Conservation (phyloP, 257 asterid genomes). For the Rauvolfia tetraphylla region DNA sequence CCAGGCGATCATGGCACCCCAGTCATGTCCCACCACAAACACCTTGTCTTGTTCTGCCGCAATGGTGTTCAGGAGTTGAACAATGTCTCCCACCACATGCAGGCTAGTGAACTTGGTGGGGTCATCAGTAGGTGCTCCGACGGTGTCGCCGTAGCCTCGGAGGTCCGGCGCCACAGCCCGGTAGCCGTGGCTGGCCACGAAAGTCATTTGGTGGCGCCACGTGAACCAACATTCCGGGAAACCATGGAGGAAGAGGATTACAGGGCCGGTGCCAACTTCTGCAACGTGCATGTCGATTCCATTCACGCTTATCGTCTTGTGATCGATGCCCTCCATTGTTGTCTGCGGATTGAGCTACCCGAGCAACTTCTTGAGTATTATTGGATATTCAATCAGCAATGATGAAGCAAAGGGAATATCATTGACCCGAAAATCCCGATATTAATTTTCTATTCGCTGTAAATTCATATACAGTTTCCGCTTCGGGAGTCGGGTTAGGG, state of each 20-base stretch:
- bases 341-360: background rate
- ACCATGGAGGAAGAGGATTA: constrained; percentile 75
- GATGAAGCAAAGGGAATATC: background rate
- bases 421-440: background rate
- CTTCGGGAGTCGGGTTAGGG: no score
- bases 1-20: constrained; percentile 85
- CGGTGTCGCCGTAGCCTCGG: constrained; percentile 73
- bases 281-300: constrained; percentile 66
- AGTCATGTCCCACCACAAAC: constrained; percentile 78
- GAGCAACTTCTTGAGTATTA: background rate
- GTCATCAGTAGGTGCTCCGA: constrained; percentile 42
- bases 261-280: constrained; percentile 62
- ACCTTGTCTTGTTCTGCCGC: constrained; percentile 47
- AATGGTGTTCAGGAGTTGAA: constrained; percentile 39
- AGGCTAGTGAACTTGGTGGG: constrained; percentile 51
- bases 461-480: no score
- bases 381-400: no score
- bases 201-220: constrained; percentile 74
- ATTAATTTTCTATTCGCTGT: no score
- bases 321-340: constrained; percentile 31
- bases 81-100: constrained; percentile 60
- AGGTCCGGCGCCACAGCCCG: constrained; percentile 76
- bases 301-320: constrained; percentile 38
- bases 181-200: constrained; percentile 54
- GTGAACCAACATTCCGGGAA: constrained; percentile 88